Percentiles rank a stretch among this genome's conserved stretches.
Evolutionary conservation across 192 early-diverging fungal genomes (phyloP).

Genomic region (Backusella liffmaniae): DNA sequence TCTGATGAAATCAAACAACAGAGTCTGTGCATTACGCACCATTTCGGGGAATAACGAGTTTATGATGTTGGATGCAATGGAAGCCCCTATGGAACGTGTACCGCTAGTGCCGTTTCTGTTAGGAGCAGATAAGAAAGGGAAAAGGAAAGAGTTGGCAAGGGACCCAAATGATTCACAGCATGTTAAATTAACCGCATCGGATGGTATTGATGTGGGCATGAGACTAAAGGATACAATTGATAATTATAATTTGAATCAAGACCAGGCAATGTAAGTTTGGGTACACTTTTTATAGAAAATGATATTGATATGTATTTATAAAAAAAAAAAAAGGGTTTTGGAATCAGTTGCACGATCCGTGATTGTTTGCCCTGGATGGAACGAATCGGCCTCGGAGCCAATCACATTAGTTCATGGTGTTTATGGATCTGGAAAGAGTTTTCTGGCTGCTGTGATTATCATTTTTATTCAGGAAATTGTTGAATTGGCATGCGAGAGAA

Average conservation of each 20-base stretch:
- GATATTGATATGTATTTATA: no score
- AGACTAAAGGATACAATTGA: conserved; percentile 38
- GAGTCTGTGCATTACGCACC: conserved; percentile 40
- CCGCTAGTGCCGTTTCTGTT: conserved; percentile 44
- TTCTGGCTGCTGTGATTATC: conserved; percentile 60
- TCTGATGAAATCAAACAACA: conserved; percentile 6
- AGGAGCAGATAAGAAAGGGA: conserved; percentile 31
- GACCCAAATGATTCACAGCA: conserved; percentile 25
- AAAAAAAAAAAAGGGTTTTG: conserved; percentile 34
- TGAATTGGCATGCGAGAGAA: conserved; percentile 27
- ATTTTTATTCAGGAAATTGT: conserved; percentile 58
- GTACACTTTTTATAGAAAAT: background rate
- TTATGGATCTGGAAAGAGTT: conserved; percentile 78
- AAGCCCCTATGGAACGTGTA: conserved; percentile 27
- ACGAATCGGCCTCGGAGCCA: conserved; percentile 27
- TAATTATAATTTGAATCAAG: conserved; percentile 42
- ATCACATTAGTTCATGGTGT: conserved; percentile 51
- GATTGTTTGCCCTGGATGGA: conserved; percentile 41
- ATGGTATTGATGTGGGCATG: conserved; percentile 43
- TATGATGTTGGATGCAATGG: conserved; percentile 50
- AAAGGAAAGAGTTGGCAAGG: conserved; percentile 25
- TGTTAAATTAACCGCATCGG: conserved; percentile 35
- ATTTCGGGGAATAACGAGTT: conserved; percentile 49
- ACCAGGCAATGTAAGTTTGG: conserved; percentile 38
- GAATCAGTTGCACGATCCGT: conserved; percentile 39